These are phyloP conservation scores for Neospermospora avenae DNA, from an alignment of 2,329 filamentous ascomycete genomes.

Conservation along the genomic window DNA sequence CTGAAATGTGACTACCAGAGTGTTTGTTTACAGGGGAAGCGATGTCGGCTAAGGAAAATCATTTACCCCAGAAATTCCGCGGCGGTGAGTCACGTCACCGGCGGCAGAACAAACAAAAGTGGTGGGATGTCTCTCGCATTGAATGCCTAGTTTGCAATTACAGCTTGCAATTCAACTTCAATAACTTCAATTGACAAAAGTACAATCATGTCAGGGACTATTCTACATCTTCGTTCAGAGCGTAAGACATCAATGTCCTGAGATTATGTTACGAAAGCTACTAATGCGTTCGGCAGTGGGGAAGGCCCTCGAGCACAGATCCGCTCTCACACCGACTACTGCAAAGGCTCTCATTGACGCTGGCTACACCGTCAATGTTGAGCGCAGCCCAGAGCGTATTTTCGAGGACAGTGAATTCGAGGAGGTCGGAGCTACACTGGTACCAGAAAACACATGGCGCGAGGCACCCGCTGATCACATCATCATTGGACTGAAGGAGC, in stretches of 20 bases:
- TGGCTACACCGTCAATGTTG: constrained; percentile 66
- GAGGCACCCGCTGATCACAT: constrained; percentile 65
- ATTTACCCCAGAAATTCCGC: neutral
- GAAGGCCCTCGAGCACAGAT: constrained; percentile 41
- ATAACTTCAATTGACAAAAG: constrained; percentile 2
- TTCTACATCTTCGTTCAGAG: constrained; percentile 40
- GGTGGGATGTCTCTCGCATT: constrained; percentile 8
- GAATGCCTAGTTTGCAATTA: neutral
- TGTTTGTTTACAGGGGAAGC: neutral
- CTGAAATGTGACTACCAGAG: no score
- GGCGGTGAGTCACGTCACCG: constrained; percentile 17
- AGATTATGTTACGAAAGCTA: constrained; percentile 23
- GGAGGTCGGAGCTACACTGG: constrained; percentile 60
- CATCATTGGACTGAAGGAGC: constrained; percentile 75
- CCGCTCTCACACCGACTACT: constrained; percentile 40
- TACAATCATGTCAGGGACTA: constrained; percentile 34
- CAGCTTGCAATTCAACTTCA: constrained; percentile 14
- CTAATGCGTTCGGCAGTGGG: constrained; percentile 35
- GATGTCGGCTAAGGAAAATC: constrained; percentile 1
- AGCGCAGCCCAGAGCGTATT: constrained; percentile 65
- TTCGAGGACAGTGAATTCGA: constrained; percentile 60
- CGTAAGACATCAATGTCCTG: constrained; percentile 32
- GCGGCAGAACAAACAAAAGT: constrained; percentile 13
- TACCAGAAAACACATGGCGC: constrained; percentile 65
- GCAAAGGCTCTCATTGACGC: constrained; percentile 63